Conservation (phyloP, 192 early-diverging fungal species). For the Rhizoclosmatium sp. region DNA sequence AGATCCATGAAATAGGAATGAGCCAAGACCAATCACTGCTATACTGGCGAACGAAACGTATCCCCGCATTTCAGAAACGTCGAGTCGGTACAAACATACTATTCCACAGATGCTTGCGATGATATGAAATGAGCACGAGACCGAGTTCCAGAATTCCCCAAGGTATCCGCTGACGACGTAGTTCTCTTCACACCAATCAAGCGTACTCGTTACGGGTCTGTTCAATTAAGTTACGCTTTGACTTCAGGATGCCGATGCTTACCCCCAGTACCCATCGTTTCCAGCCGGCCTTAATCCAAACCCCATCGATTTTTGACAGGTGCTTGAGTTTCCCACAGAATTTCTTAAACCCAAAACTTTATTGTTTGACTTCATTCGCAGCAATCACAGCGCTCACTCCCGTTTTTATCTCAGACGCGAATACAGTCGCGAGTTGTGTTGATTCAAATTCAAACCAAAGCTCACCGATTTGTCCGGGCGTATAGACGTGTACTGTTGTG, state of each 20-base stretch:
- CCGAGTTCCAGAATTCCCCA: slow-evolving; percentile 64
- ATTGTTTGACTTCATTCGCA: background rate
- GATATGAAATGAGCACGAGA: background rate
- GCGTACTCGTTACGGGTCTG: slow-evolving; percentile 41
- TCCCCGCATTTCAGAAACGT: background rate
- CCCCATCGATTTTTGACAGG: background rate
- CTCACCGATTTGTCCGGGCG: no score
- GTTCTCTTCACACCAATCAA: slow-evolving; percentile 68
- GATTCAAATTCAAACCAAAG: no score
- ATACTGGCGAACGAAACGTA: slow-evolving; percentile 11
- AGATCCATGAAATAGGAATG: slow-evolving; percentile 11
- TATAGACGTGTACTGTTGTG: no score
- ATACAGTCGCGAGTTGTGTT: no score
- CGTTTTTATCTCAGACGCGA: no score
- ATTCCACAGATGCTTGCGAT: slow-evolving; percentile 16
- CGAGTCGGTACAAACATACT: background rate
- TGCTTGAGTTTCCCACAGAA: background rate
- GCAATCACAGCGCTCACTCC: no score
- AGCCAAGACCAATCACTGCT: slow-evolving; percentile 22
- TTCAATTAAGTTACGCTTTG: background rate
- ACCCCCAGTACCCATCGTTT: slow-evolving; percentile 9
- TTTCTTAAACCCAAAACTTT: background rate
- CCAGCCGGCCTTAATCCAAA: slow-evolving; percentile 25
- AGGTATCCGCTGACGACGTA: slow-evolving; percentile 72
- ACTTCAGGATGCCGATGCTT: background rate